These are phyloP conservation scores for Phytophthora lateralis DNA, from an alignment of 352 stramenopile species.

Conservation along the genomic window DNA sequence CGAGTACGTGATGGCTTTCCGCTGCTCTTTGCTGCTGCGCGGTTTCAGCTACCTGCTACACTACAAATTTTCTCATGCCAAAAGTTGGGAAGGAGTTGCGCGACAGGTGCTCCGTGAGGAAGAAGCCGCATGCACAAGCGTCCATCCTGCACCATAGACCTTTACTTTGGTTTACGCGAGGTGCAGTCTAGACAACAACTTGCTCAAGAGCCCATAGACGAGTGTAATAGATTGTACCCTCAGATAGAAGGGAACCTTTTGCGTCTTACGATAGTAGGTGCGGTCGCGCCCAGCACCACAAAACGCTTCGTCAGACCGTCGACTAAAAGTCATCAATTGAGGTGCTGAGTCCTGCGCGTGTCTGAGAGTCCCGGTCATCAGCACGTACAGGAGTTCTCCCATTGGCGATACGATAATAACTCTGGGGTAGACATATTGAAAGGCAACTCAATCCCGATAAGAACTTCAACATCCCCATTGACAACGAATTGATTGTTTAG, in stretches of 20 bases:
- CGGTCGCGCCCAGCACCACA: too few relatives aligned
- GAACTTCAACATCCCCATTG: too few relatives aligned
- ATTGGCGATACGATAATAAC: too few relatives aligned
- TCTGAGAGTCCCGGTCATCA: too few relatives aligned
- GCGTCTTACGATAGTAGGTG: too few relatives aligned
- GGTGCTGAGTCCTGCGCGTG: too few relatives aligned
- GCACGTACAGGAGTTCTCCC: too few relatives aligned
- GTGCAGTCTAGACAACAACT: not conserved
- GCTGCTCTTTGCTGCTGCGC: slow-evolving; percentile 82
- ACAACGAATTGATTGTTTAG: too few relatives aligned
- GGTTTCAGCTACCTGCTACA: slow-evolving; percentile 86
- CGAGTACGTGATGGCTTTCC: slow-evolving; percentile 90
- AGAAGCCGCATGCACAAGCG: slow-evolving; percentile 13
- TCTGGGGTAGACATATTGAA: too few relatives aligned
- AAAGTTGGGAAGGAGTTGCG: slow-evolving; percentile 79
- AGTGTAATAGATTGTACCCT: slow-evolving; percentile 25
- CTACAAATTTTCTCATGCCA: slow-evolving; percentile 87
- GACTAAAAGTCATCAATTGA: too few relatives aligned
- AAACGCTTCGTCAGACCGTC: too few relatives aligned
- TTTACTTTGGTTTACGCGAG: not conserved
- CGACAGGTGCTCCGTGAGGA: slow-evolving; percentile 67
- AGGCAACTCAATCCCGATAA: too few relatives aligned
- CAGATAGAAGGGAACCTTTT: not conserved
- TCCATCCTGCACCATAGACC: slow-evolving; percentile 4
- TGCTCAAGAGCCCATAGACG: slow-evolving; percentile 6